phyloP scores from a whole-genome alignment of 2,329 filamentous ascomycete genomes.

The Xylariaceae sp. region DNA sequence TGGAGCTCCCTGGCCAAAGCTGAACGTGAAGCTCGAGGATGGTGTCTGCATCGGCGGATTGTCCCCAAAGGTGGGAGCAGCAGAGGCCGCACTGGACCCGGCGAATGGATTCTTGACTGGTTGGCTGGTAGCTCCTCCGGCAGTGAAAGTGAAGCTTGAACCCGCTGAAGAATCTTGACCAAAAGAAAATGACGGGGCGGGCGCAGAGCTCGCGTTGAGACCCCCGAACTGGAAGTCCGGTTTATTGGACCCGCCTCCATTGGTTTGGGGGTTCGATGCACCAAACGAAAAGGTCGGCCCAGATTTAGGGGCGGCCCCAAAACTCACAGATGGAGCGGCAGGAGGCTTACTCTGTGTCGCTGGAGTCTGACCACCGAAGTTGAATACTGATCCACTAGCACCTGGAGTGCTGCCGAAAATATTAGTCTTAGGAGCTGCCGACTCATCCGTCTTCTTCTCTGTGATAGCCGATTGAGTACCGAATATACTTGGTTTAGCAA shows the following conservation, averaged over 20 bases:
- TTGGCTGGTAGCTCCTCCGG: slow-evolving; percentile 27
- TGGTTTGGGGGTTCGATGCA: slow-evolving; percentile 7
- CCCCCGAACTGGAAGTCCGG: slow-evolving; percentile 13
- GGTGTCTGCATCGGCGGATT: slow-evolving; percentile 15
- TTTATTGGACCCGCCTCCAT: slow-evolving; percentile 7
- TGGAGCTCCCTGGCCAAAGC: slow-evolving; percentile 17
- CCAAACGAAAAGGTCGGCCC: slow-evolving; percentile 10
- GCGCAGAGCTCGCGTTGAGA: slow-evolving; percentile 2
- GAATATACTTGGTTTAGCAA: too few relatives aligned
- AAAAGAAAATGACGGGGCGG: slow-evolving; percentile 20
- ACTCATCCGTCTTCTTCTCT: slow-evolving; percentile 17
- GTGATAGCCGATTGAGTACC: not conserved
- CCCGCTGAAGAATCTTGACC: slow-evolving; percentile 17
- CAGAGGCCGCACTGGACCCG: slow-evolving; percentile 10
- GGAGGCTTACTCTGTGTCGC: slow-evolving; percentile 7
- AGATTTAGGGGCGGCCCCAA: not conserved
- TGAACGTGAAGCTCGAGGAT: slow-evolving; percentile 21
- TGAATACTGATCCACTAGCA: slow-evolving; percentile 15
- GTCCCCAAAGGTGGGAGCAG: slow-evolving; percentile 18
- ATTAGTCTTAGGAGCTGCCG: slow-evolving; percentile 10
- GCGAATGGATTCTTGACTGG: slow-evolving; percentile 32
- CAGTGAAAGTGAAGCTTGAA: slow-evolving; percentile 34
- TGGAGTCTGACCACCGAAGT: slow-evolving; percentile 11
- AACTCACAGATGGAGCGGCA: not conserved
- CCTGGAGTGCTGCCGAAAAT: slow-evolving; percentile 11